phyloP scores from a whole-genome alignment of 2,329 filamentous ascomycete species.

The Calonectria ilicicola region DNA sequence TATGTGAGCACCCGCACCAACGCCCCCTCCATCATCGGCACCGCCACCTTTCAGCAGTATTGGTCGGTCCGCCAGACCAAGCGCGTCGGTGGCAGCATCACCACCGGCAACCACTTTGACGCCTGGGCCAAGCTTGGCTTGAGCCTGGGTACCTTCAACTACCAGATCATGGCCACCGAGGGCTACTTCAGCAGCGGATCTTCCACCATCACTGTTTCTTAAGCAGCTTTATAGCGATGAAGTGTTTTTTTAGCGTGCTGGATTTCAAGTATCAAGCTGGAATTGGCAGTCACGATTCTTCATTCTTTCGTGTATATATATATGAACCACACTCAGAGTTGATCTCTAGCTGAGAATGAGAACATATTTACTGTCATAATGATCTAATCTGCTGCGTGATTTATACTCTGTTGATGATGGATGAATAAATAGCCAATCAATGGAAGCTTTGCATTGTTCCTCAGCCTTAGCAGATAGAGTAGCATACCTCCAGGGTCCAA shows the following conservation, averaged over 20 bases:
- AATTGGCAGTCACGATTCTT: not conserved
- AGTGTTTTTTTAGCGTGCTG: not conserved
- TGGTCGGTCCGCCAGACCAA: conserved; percentile 62
- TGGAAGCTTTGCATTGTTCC: too few species aligned
- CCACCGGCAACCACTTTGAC: conserved; percentile 62
- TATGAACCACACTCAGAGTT: conserved; percentile 17
- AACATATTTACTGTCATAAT: not conserved
- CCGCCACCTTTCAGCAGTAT: conserved; percentile 63
- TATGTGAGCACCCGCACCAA: conserved; percentile 52
- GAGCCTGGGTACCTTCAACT: conserved; percentile 60
- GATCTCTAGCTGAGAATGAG: conserved; percentile 11
- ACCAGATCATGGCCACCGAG: conserved; percentile 66
- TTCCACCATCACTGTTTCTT: conserved; percentile 59
- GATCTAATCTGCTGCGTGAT: not conserved
- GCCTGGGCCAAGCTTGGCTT: conserved; percentile 62
- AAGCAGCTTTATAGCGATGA: conserved; percentile 33
- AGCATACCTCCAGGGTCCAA: too few species aligned
- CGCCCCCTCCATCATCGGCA: conserved; percentile 60
- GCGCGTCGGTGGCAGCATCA: conserved; percentile 62
- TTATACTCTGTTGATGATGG: not conserved
- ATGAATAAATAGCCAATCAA: not conserved
- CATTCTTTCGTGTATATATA: conserved; percentile 20
- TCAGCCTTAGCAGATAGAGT: too few species aligned
- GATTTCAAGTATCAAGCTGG: not conserved
- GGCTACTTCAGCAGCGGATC: conserved; percentile 62